Percentiles rank a stretch among this genome's conserved stretches.
phyloP scores from a whole-genome alignment of 306 rosid genomes.

The Pyrus communis region DNA sequence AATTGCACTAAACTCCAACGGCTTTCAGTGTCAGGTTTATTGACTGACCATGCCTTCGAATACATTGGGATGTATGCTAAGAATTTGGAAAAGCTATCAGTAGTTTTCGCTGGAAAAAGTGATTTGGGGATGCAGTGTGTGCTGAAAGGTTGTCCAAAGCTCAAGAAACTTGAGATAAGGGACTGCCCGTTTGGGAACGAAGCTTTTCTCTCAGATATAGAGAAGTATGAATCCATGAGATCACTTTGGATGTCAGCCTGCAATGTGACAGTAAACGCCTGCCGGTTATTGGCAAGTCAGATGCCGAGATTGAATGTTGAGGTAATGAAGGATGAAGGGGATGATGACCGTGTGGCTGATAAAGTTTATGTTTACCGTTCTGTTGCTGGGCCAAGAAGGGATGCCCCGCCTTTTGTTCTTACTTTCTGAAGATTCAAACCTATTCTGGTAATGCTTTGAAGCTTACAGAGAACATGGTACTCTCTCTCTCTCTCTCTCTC shows the following conservation, averaged over 20 bases:
- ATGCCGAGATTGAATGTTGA: constrained; percentile 82
- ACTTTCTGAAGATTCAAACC: constrained; percentile 36
- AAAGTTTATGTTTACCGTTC: constrained; percentile 73
- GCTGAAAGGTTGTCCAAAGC: not conserved
- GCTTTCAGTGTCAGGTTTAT: constrained; percentile 62
- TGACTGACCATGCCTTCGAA: constrained; percentile 74
- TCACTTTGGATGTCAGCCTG: constrained; percentile 62
- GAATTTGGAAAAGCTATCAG: constrained; percentile 73
- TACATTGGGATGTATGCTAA: constrained; percentile 67
- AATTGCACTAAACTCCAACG: constrained; percentile 74
- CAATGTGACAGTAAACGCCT: not conserved
- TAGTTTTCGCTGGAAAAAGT: constrained; percentile 75
- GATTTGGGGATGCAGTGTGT: constrained; percentile 56
- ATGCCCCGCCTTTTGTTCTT: constrained; percentile 75
- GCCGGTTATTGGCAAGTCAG: constrained; percentile 7
- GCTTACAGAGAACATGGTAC: constrained; percentile 7
- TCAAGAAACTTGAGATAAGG: constrained; percentile 43
- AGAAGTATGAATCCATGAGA: constrained; percentile 70
- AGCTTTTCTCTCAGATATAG: constrained; percentile 38
- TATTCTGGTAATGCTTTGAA: not conserved
- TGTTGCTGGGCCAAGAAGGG: constrained; percentile 75
- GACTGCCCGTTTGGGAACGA: not conserved
- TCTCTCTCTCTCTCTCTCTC: not conserved
- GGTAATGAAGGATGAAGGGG: constrained; percentile 38
- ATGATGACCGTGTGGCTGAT: constrained; percentile 35